phyloP scores from a whole-genome alignment of 257 asterid genomes.

The Phtheirospermum japonicum region DNA sequence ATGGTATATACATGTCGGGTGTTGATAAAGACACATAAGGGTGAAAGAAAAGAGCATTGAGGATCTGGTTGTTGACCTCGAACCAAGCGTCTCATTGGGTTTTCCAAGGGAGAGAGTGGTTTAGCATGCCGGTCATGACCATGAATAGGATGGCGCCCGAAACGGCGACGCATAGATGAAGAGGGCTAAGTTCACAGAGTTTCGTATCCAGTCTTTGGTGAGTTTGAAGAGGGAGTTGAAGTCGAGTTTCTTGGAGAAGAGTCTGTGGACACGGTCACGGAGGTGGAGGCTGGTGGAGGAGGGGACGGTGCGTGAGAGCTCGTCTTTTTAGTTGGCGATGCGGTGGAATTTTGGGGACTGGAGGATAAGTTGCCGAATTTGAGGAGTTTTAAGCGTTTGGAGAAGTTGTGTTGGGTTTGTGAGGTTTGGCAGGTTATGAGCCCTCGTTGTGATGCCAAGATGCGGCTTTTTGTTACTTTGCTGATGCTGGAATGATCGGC shows the following conservation, averaged over 20 bases:
- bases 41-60: constrained; percentile 78
- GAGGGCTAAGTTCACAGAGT: constrained; percentile 70
- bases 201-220: constrained; percentile 64
- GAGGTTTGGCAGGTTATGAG: constrained; percentile 40
- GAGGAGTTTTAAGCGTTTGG: constrained; percentile 40
- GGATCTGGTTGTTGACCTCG: constrained; percentile 81
- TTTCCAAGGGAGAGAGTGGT: constrained; percentile 61
- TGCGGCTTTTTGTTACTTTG: constrained; percentile 30
- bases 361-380: constrained; percentile 58
- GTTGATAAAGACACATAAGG: constrained; percentile 76
- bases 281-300: constrained; percentile 59
- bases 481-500: constrained; percentile 33
- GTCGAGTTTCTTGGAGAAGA: constrained; percentile 54
- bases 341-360: constrained; percentile 63
- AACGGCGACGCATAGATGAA: constrained; percentile 54
- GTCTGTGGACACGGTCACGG: constrained; percentile 54
- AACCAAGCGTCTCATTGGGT: constrained; percentile 72
- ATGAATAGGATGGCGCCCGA: constrained; percentile 71
- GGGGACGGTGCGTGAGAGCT: constrained; percentile 59
- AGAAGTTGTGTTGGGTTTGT: constrained; percentile 25
- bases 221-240: constrained; percentile 42
- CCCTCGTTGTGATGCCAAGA: constrained; percentile 57
- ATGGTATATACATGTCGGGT: constrained; percentile 71
- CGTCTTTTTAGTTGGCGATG: constrained; percentile 54
- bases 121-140: constrained; percentile 84